A percentile compares a stretch with the other conserved stretches of the same genome.
Conservation (phyloP, 2,329 filamentous ascomycete species). For the Metarhizium album region DNA sequence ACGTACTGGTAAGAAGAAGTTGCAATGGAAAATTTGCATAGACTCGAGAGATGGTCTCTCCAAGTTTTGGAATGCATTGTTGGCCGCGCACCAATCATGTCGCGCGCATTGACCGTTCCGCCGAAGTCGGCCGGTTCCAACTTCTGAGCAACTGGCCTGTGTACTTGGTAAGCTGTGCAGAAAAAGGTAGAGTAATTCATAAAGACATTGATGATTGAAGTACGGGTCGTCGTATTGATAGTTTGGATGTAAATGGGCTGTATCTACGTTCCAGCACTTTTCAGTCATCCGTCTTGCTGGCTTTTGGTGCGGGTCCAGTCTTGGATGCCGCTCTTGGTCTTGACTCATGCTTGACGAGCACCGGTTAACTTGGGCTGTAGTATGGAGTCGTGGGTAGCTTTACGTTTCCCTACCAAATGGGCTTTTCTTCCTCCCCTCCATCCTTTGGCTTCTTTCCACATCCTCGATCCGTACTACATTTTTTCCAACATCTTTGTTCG, state of each 20-base stretch:
- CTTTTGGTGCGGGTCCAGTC: slow-evolving; percentile 2
- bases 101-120: slow-evolving; percentile 3
- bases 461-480: neutral
- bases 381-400: neutral
- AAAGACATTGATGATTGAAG: no score
- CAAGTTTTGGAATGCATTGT: neutral
- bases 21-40: no score
- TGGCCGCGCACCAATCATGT: slow-evolving; percentile 8
- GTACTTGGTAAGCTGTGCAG: no score
- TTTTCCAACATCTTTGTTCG: neutral
- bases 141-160: neutral
- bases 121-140: slow-evolving; percentile 12
- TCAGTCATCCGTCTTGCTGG: neutral
- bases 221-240: no score
- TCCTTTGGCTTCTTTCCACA: slow-evolving; percentile 1
- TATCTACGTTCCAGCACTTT: neutral
- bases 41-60: no score
- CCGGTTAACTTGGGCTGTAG: neutral
- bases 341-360: slow-evolving; percentile 9
- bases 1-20: no score
- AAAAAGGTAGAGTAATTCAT: no score
- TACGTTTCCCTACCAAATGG: neutral
- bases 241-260: no score
- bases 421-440: neutral
- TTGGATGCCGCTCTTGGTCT: slow-evolving; percentile 3